Base-by-base conservation (phyloP, 768 basidiomycete species). In the Termitomyces sp. region DNA sequence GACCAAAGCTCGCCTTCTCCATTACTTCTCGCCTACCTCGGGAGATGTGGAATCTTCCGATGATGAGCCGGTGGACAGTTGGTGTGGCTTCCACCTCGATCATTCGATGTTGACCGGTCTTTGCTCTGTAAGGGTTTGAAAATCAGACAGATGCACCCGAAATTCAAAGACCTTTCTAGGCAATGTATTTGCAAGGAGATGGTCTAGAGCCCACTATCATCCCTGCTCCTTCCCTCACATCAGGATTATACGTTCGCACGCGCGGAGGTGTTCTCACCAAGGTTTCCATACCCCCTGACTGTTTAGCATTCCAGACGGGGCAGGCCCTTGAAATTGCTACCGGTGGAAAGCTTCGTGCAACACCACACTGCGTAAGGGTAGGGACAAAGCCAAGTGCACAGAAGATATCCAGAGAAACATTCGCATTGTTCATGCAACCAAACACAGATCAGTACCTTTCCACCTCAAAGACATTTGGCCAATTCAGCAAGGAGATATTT, bases 21-120 rank as follows among this genome's bases (percentile, higher is more conserved):
- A 99, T 69, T 99, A 99, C 72, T 99, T 95, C 67, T 91, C 96
- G 16, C 85, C 87, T 11, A 67, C 79, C 30, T 69, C 79, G 2
- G 79, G 73, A 48, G 65, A 62, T 20, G 62, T 69, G 20, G 62
- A 66, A 6, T 72, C 76, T 0, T 59, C 68, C 4, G 81, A 86
- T 37, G 83, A 88, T 61, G 87, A 86, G 50, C 77, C 86, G 2
- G 74, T 93, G 31, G 93, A 97, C 63, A 91, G 86, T 63, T 95
- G 93, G 85, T 98, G 96, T 74, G 96, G 96, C 18, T 94, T 94
- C 66, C 96, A 98, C 71, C 77, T 94, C 22, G 97, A 99, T 68
- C 94, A 98, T 67, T 89, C 88, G 8, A 71, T 93, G 41, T 73
- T 99, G 57, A 99, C 97, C 2, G 97, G 94, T 2, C 83, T 99